Base-by-base conservation (phyloP, 208 protist species). In the Trypanosomatidae sp. region DNA sequence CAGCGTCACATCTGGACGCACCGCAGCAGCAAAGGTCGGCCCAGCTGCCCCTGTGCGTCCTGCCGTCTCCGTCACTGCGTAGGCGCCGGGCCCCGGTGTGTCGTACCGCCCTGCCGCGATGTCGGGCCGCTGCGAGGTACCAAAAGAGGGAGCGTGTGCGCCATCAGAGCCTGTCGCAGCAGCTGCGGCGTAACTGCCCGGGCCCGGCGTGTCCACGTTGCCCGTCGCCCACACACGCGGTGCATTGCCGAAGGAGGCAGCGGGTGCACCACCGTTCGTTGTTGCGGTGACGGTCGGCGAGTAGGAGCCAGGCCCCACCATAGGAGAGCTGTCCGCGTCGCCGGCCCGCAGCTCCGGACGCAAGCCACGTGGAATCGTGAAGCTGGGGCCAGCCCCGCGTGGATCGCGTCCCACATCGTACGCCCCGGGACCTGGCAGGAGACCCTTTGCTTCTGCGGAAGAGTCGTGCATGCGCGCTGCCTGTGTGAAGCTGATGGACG, bases 251-350 rank as follows among this genome's bases (percentile, higher is more conserved):
- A 71, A 62, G 6, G 50, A 19, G 3, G 67, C 52, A 39, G 67
- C 49, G 13, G 67, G 30, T n/a, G n/a, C n/a, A n/a, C 5, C 50
- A 52, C 2, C 30, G 22, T 10, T 3, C 33, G 53, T 10, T 4
- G 8, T 2, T 59, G 25, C 53, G 8, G 53, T 25, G 25, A n/a
- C 52, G n/a, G 12, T 25, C 12, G 74, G 74, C 4, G 15, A 53
- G 74, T 73, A 79, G 15, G 58, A 58, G 75, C 75, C 75, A 25
- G 75, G 75, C 0, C 75, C 75, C 39, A 80, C 75, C 25, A 70
- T 22, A 6, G 75, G 69, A 12, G 75, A 80, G 22, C 64, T 64
- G 30, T 74, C 75, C 1, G 41, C 47, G 69, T 80, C 75, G 28
- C 75, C 75, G 22, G 44, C 41, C 15, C 69, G 75, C 64, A 71